A percentile compares a stretch with the other conserved stretches of the same genome.
Conservation (phyloP, 2,329 filamentous ascomycete genomes). For the Aciculosporium take region DNA sequence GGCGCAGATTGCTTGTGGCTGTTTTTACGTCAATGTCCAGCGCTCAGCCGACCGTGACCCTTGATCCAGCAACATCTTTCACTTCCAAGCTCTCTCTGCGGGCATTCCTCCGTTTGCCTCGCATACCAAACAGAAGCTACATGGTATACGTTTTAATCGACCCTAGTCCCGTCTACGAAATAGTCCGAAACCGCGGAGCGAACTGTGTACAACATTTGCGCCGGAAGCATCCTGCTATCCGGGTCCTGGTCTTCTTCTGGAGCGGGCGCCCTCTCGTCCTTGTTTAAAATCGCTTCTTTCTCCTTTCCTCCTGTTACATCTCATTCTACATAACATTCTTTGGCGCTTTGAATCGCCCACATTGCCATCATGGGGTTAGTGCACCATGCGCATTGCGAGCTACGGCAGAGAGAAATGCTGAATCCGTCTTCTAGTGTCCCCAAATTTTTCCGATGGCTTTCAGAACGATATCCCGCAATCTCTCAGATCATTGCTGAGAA, state of each 20-base stretch:
- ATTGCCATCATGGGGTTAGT: conserved; percentile 17
- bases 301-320: neutral
- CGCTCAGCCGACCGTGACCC: neutral
- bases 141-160: no score
- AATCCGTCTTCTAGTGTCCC: conserved; percentile 37
- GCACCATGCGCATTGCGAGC: neutral
- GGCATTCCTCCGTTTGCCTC: no score
- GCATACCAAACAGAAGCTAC: no score
- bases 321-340: neutral
- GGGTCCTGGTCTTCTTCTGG: neutral
- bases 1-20: neutral
- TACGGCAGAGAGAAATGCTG: neutral
- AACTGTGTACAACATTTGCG: neutral
- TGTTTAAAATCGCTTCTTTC: neutral
- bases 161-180: neutral
- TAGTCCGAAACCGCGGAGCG: neutral
- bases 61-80: neutral
- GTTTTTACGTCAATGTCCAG: neutral
- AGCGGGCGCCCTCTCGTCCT: no score
- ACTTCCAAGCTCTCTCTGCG: neutral
- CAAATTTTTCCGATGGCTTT: conserved; percentile 98
- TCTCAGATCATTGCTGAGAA: conserved; percentile 98
- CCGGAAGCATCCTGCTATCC: neutral
- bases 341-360: conserved; percentile 1
- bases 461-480: conserved; percentile 95